Evolutionary conservation across 2,329 filamentous ascomycete genomes (phyloP).

Genomic region (Cercospora sesami): DNA sequence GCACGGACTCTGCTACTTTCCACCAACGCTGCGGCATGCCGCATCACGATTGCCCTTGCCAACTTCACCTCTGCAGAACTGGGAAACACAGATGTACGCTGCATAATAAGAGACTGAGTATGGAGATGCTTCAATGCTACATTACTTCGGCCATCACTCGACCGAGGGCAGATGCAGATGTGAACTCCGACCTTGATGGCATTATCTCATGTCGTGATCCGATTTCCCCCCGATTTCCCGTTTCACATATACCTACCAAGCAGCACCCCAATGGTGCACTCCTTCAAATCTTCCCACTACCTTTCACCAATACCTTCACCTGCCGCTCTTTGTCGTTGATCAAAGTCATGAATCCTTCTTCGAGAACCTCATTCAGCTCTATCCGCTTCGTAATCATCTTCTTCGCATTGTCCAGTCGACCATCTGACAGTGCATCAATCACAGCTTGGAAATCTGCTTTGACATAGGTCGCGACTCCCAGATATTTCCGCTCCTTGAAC

Average conservation of each 20-base stretch:
- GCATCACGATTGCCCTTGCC: background rate
- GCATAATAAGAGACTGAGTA: background rate
- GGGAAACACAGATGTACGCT: background rate
- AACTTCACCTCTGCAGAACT: background rate
- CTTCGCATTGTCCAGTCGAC: constrained; percentile 43
- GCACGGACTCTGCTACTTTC: background rate
- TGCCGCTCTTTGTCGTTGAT: constrained; percentile 53
- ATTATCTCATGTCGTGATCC: background rate
- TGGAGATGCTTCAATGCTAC: background rate
- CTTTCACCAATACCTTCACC: constrained; percentile 50
- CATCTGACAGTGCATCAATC: constrained; percentile 50
- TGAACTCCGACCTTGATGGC: constrained; percentile 8
- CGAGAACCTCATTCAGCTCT: constrained; percentile 48
- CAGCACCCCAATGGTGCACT: background rate
- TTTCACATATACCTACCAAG: background rate
- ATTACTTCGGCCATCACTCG: background rate
- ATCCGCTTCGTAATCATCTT: constrained; percentile 54
- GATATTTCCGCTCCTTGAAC: constrained; percentile 55
- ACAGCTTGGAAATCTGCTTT: constrained; percentile 54
- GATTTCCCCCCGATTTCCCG: background rate
- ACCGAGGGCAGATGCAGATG: background rate
- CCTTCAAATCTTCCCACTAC: constrained; percentile 27
- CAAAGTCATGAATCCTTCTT: constrained; percentile 50
- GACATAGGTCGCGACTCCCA: constrained; percentile 55
- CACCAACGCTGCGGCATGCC: background rate